Base-by-base conservation (phyloP, 352 stramenopile species). In the Phytophthora idaei region DNA sequence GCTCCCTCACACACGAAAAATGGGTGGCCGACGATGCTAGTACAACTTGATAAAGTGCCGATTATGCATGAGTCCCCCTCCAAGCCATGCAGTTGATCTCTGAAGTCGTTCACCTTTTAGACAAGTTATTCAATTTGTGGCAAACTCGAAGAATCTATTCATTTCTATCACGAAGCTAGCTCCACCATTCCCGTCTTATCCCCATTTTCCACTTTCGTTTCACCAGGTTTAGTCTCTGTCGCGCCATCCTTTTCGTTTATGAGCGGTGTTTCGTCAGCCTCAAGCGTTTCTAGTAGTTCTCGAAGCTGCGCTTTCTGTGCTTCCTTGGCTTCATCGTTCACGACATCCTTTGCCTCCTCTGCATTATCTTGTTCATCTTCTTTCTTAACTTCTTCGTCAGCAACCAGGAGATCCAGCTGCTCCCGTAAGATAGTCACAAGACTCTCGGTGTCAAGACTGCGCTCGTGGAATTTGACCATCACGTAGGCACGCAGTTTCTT, bases 381-480 rank as follows among this genome's bases (percentile, higher is more conserved):
- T 0, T 50, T 52, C 27, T 60, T 57, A 14, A 44, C 28, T 48
- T 17, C 41, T 25, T 72, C 64, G 41, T 84, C 73, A 0, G 62
- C 53, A 12, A 67, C 25, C 1, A 94, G 67, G n/a, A 85, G 67
- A n/a, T 79, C 65, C 12, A 92, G 57, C 17, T 93, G 85, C 29
- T 92, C 83, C 0, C 70, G 54, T 11, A 95, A 61, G 5, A 93
- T 71, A n/a, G 64, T 45, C 2, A 48, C 46, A 1, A 93, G 57
- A 28, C 62, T 65, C 9, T 81, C 69, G 32, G 80, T 73, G 5
- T 90, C 82, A 10, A 93, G 67, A 52, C 72, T 90, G 29, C 78
- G 83, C 57, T 92, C 85, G 47, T 93, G 76, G 55, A 90, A 90
- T 57, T 93, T 90, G 47, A 93, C 73, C 64, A 89, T 80, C 12